Percentiles rank a stretch among this genome's conserved stretches.
phyloP scores from a whole-genome alignment of 2,329 filamentous ascomycete genomes.

The Colletotrichum eleusines region DNA sequence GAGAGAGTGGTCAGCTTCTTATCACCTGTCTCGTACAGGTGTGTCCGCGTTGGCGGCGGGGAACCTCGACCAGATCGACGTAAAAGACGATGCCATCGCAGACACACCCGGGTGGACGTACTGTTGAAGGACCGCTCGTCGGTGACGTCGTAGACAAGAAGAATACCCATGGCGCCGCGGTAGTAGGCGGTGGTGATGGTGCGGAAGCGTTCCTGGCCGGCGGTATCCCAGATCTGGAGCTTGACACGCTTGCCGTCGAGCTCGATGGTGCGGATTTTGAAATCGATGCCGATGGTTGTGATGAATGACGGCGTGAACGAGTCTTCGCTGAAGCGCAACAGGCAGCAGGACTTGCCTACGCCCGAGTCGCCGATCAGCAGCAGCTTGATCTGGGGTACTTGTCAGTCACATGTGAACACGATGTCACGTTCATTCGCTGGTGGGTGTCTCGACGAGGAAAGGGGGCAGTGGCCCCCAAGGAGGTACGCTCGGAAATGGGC shows the following conservation, averaged over 20 bases:
- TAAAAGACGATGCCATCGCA: background rate
- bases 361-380: slow-evolving; percentile 96
- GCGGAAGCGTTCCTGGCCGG: slow-evolving; percentile 96
- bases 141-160: slow-evolving; percentile 98
- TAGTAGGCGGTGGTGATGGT: slow-evolving; percentile 99
- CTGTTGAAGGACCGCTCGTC: slow-evolving; percentile 96
- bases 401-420: slow-evolving; percentile 42
- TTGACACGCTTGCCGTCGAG: slow-evolving; percentile 99
- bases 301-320: slow-evolving; percentile 98
- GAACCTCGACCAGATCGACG: background rate
- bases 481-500: slow-evolving; percentile 6
- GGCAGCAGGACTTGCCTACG: slow-evolving; percentile 96
- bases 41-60: background rate
- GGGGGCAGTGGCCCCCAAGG: background rate
- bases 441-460: slow-evolving; percentile 1
- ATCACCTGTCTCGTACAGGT: slow-evolving; percentile 15
- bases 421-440: slow-evolving; percentile 39
- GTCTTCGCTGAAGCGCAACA: slow-evolving; percentile 96
- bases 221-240: slow-evolving; percentile 99
- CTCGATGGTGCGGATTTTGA: slow-evolving; percentile 99
- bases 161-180: slow-evolving; percentile 96
- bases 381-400: slow-evolving; percentile 83
- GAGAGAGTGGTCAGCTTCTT: slow-evolving; percentile 44
- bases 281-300: slow-evolving; percentile 99
- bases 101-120: slow-evolving; percentile 59